A percentile compares a stretch with the other conserved stretches of the same genome.
phyloP scores from a whole-genome alignment of 1,284 basidiomycete genomes.

The Cryptococcus depauperatus region DNA sequence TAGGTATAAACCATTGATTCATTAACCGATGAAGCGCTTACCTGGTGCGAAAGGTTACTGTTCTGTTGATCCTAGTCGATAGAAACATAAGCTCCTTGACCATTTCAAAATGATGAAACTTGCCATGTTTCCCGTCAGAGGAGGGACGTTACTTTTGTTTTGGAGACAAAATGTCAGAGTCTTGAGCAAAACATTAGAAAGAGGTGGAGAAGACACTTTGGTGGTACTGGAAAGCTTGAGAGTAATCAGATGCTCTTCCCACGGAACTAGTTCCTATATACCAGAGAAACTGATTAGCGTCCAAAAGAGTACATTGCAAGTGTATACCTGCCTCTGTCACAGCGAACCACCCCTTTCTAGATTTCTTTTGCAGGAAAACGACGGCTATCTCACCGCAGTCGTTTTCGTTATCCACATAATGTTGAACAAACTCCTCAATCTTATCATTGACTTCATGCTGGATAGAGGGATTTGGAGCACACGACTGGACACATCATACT shows the following conservation, averaged over 20 bases:
- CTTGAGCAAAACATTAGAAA: constrained; percentile 29
- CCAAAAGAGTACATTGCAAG: too few relatives aligned
- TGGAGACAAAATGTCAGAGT: constrained; percentile 35
- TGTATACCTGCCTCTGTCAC: constrained; percentile 33
- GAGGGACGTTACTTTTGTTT: constrained; percentile 32
- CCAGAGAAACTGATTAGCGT: too few relatives aligned
- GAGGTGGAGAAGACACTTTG: constrained; percentile 8
- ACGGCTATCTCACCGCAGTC: constrained; percentile 34
- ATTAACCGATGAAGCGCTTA: constrained; percentile 5
- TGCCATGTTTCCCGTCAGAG: constrained; percentile 22
- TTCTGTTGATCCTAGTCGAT: constrained; percentile 17
- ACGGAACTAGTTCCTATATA: constrained; percentile 37
- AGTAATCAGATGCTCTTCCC: constrained; percentile 43
- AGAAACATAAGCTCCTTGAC: not conserved
- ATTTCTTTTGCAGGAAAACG: constrained; percentile 38
- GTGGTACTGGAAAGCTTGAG: constrained; percentile 11
- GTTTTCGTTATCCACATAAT: constrained; percentile 18
- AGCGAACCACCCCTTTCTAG: constrained; percentile 42
- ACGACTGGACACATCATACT: constrained; percentile 9
- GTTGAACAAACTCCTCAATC: constrained; percentile 28
- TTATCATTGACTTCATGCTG: constrained; percentile 26
- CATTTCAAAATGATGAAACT: constrained; percentile 4
- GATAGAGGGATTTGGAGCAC: constrained; percentile 14
- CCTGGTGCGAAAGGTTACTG: constrained; percentile 30
- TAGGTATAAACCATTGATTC: not conserved